Percentiles rank a stretch among this genome's conserved stretches.
These are phyloP conservation scores for Aureobasidium sp. DNA, from an alignment of 2,329 filamentous ascomycete genomes.

Conservation along the genomic window DNA sequence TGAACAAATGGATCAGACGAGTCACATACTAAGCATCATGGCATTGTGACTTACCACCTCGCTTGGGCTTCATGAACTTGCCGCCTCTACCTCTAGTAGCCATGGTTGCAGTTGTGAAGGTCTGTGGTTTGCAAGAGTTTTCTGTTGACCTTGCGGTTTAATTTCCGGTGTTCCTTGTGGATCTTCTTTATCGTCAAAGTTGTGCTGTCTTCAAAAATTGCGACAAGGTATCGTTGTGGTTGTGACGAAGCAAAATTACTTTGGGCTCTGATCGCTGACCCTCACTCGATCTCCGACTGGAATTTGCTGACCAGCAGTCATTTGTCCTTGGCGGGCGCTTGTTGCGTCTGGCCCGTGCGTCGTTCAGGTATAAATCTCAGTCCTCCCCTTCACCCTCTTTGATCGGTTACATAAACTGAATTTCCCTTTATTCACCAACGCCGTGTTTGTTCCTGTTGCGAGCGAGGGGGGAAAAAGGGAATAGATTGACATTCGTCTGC, in stretches of 20 bases:
- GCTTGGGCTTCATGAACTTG: slow-evolving; percentile 89
- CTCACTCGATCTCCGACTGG: not conserved
- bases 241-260: slow-evolving; percentile 5
- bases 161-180: not conserved
- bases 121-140: slow-evolving; percentile 6
- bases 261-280: not conserved
- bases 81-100: slow-evolving; percentile 68
- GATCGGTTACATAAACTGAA: not conserved
- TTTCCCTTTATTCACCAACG: not conserved
- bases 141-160: not conserved
- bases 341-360: not conserved
- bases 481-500: slow-evolving; percentile 19
- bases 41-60: slow-evolving; percentile 61
- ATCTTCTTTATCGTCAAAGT: not conserved
- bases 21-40: not conserved
- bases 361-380: not conserved
- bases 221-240: not conserved
- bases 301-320: slow-evolving; percentile 9
- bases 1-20: slow-evolving; percentile 33
- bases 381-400: slow-evolving; percentile 18
- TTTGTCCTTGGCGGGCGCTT: not conserved
- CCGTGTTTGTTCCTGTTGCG: not conserved
- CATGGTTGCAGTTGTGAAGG: slow-evolving; percentile 37
- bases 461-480: slow-evolving; percentile 19
- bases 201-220: not conserved